Base-by-base conservation (phyloP, 73 alveolate genomes). In the Symbiodinium natans region DNA sequence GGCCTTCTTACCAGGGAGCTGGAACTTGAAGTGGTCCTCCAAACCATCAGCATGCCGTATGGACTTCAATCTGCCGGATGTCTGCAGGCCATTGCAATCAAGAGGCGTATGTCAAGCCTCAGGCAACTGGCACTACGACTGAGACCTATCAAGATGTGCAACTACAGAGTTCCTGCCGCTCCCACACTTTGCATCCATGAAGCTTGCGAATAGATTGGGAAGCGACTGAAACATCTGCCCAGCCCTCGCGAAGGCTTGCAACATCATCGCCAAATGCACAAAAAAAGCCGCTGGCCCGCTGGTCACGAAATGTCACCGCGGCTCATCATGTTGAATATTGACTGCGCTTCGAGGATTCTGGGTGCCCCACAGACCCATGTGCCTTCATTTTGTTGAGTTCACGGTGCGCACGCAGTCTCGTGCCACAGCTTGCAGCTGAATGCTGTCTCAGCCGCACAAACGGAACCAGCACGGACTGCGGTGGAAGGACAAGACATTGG, bases 171-270 rank as follows among this genome's bases (percentile, higher is more conserved):
- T 29, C 71, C 1, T 17, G 29, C 1, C 19, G 63, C 10, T 48
- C 63, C 63, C 63, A 52, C 68, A 4, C 29, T 27, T 52, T 63
- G 46, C 52, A 63, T 31, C 85, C 68, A 25, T 63, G 80, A 63
- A 23, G 43, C 41, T 40, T 17, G 95, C 19, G 43, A 88, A 88
- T 23, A 88, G 95, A 39, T 31, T 88, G 15, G 95, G 95, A 19
- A 88, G 86, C 34, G 95, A 88, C 74, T 88, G 95, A 41, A 88
- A 88, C 71, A 88, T 77, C 21, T 88, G 95, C 48, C 95, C 95
- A 43, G 95, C 41, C 80, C 80, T 63, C 33, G 59, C 59, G 59
- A 46, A 6, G 59, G 6, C 21, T 9, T 46, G 59, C 59, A 46
- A n/a, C n/a, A n/a, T n/a, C n/a, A n/a, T n/a, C n/a, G n/a, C n/a